phyloP scores from a whole-genome alignment of 768 basidiomycete species.

The Amanita inopinata region DNA sequence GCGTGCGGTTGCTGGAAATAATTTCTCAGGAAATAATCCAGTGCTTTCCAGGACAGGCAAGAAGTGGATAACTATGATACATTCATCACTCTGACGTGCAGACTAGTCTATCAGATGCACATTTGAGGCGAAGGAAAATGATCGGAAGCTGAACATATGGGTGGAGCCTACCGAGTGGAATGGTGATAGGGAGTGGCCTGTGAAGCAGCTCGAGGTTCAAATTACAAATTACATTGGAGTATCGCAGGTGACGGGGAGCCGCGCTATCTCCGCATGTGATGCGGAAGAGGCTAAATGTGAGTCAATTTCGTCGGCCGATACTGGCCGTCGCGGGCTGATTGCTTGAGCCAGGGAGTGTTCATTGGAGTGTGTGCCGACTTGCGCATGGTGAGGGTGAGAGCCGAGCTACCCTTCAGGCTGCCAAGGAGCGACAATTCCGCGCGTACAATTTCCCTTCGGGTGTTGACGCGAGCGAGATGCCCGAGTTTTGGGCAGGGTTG shows the following conservation, averaged over 20 bases:
- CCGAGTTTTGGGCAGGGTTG: slow-evolving; percentile 34
- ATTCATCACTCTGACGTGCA: not conserved
- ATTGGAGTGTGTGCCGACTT: slow-evolving; percentile 44
- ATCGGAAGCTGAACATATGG: slow-evolving; percentile 46
- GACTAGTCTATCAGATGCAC: slow-evolving; percentile 46
- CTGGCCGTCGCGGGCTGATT: not conserved
- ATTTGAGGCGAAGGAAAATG: slow-evolving; percentile 44
- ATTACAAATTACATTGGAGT: slow-evolving; percentile 18
- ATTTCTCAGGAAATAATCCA: slow-evolving; percentile 46
- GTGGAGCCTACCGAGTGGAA: slow-evolving; percentile 51
- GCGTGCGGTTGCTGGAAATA: slow-evolving; percentile 59
- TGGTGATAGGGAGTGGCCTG: slow-evolving; percentile 30
- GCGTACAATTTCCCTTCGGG: slow-evolving; percentile 41
- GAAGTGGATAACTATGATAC: slow-evolving; percentile 12
- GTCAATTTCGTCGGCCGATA: not conserved
- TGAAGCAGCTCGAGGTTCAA: slow-evolving; percentile 50
- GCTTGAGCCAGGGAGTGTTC: slow-evolving; percentile 42
- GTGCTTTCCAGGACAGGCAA: slow-evolving; percentile 59
- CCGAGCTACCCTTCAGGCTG: slow-evolving; percentile 21
- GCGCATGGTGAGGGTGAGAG: slow-evolving; percentile 23
- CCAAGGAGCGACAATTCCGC: slow-evolving; percentile 34
- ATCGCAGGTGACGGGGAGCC: slow-evolving; percentile 10
- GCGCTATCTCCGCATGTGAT: slow-evolving; percentile 14
- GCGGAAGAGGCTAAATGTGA: slow-evolving; percentile 5
- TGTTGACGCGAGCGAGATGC: slow-evolving; percentile 30